Evolutionary conservation across 2,329 filamentous ascomycete species (phyloP), one percentile per base, ranked within the genome.

Genomic region (Kalaharituber pfeilii): DNA sequence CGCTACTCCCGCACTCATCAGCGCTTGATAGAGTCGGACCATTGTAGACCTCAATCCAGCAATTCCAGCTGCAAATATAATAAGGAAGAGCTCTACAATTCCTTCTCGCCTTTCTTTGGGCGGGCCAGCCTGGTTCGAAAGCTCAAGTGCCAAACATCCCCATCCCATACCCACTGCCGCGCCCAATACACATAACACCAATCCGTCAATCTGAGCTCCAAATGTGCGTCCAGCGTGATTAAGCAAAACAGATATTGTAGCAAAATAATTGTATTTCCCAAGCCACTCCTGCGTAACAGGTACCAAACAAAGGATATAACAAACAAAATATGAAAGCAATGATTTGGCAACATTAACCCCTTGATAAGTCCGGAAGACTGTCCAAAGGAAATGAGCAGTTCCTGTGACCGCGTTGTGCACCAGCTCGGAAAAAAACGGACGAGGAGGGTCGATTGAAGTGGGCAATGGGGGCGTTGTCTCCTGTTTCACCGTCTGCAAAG

Each of bases 151-250:
- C 49, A 78, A 68, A 6, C 70, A 68, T 2, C 76, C 77, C 72
- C 76, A 78, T 11, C 70, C 75, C 6, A 79, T 64, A 1, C 77
- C 77, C 27, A 70, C 68, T 4, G 72, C 72, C 1, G 74, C 73
- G 2, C 77, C 77, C 5, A 75, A 27, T n/a, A 71, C 72, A 4
- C 75, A 78, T 20, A 75, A 64, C 42, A 76, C 53, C 3, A 72
- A 66, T 1, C 77, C 77, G 62, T 80, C 77, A 22, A 79, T 64
- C 59, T 80, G 76, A 11, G 75, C 72, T 5, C 77, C 77, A 51
- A 79, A 61, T 1, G 74, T 72, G 33, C 77, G 69, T 22, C 73
- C 75, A 2, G 77, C 70, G 59, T 80, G 77, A 55, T 79, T 79
- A 45, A 79, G 60, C 20, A 79, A 71, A n/a, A 73, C 68, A 2